Conservation (phyloP, 2,329 filamentous ascomycete genomes). For the Talaromyces sp. region DNA sequence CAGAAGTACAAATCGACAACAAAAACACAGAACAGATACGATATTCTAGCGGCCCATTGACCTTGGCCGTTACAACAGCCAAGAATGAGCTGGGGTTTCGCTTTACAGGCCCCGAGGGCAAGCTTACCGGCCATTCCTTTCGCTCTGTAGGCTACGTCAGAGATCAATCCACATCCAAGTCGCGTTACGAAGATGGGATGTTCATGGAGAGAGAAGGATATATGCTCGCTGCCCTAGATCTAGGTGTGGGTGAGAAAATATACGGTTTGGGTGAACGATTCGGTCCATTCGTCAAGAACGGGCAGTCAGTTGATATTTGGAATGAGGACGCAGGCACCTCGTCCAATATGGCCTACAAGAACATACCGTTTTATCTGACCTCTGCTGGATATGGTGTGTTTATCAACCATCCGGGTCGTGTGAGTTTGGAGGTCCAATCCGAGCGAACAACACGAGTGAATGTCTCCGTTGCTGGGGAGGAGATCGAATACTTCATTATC, state of each 20-base stretch:
- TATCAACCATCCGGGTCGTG: constrained; percentile 65
- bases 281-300: constrained; percentile 72
- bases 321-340: constrained; percentile 52
- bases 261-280: constrained; percentile 75
- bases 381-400: constrained; percentile 70
- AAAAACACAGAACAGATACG: constrained; percentile 32
- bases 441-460: constrained; percentile 70
- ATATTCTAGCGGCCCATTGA: constrained; percentile 20
- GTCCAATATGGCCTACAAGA: constrained; percentile 41
- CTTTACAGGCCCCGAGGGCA: constrained; percentile 32
- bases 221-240: constrained; percentile 38
- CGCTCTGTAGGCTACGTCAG: constrained; percentile 42
- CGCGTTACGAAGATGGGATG: constrained; percentile 33
- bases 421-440: constrained; percentile 70
- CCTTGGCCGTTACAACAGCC: constrained; percentile 27
- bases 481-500: constrained; percentile 71
- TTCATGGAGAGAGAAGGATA: constrained; percentile 38
- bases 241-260: constrained; percentile 58
- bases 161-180: constrained; percentile 33
- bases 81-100: constrained; percentile 33
- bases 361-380: constrained; percentile 50
- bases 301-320: constrained; percentile 64
- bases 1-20: constrained; percentile 18
- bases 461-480: constrained; percentile 64
- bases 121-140: constrained; percentile 38